A percentile compares a stretch with the other conserved stretches of the same genome.
These are phyloP conservation scores for Adansonia grandidieri DNA, from an alignment of 441 rosid species.

Conservation along the genomic window DNA sequence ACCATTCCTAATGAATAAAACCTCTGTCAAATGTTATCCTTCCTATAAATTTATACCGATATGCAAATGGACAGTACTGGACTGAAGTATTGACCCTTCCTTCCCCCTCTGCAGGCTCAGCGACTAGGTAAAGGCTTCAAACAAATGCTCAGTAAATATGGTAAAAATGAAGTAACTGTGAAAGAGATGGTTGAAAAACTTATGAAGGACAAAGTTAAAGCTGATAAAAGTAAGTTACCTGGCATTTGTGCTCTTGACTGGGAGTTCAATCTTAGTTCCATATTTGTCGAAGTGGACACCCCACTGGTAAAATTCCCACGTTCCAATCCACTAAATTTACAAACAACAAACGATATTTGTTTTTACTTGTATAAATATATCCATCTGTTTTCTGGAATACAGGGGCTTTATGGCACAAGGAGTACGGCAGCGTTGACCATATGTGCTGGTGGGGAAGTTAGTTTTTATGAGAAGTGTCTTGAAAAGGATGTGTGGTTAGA, in stretches of 20 bases:
- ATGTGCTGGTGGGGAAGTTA: slow-evolving; percentile 47
- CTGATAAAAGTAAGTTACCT: slow-evolving; percentile 59
- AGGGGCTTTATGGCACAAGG: slow-evolving; percentile 66
- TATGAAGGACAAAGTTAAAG: slow-evolving; percentile 59
- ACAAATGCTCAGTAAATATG: slow-evolving; percentile 45
- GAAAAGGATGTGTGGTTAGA: slow-evolving; percentile 64
- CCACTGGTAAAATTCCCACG: slow-evolving; percentile 48
- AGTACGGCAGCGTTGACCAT: slow-evolving; percentile 55
- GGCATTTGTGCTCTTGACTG: slow-evolving; percentile 58
- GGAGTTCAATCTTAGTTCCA: slow-evolving; percentile 63
- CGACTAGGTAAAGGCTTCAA: slow-evolving; percentile 48
- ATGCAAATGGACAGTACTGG: not conserved
- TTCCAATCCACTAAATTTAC: not conserved
- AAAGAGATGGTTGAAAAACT: slow-evolving; percentile 55
- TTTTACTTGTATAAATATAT: not conserved
- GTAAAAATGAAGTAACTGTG: slow-evolving; percentile 45
- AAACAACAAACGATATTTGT: not conserved
- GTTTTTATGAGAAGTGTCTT: slow-evolving; percentile 57
- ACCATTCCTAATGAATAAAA: no score
- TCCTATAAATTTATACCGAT: not conserved
- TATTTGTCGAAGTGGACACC: slow-evolving; percentile 61
- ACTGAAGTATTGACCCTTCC: not conserved
- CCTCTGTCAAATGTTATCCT: not conserved
- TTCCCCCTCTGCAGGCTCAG: slow-evolving; percentile 39
- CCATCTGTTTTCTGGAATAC: slow-evolving; percentile 6